Evolutionary conservation across 345 rosid genomes (phyloP).

Genomic region (Salix arbutifolia): DNA sequence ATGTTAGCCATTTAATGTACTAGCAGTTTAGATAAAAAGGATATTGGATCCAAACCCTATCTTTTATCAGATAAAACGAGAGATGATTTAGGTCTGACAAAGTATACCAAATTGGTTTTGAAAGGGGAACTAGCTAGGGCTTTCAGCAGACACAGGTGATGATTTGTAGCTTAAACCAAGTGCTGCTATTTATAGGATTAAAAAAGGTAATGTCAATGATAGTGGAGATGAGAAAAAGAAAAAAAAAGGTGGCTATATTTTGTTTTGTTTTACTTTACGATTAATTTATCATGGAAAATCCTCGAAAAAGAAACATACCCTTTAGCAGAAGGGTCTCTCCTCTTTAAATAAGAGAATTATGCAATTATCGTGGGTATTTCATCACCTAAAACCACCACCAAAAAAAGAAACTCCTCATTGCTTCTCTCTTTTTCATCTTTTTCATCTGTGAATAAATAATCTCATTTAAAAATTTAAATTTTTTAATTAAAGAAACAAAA

Average conservation of each 20-base stretch:
- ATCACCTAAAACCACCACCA: background rate
- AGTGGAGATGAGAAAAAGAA: constrained; percentile 1
- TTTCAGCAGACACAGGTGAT: background rate
- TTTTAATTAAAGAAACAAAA: too few relatives aligned
- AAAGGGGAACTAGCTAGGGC: background rate
- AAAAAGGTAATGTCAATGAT: background rate
- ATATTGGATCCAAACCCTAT: background rate
- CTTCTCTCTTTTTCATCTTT: background rate
- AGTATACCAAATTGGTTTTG: background rate
- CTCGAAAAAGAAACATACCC: background rate
- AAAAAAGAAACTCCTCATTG: background rate
- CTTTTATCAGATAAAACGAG: background rate
- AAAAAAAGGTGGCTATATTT: constrained; percentile 18
- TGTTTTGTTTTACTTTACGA: constrained; percentile 2
- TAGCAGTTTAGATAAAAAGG: background rate
- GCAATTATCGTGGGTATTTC: background rate
- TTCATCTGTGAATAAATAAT: too few relatives aligned
- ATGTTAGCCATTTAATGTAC: constrained; percentile 9
- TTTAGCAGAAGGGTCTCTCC: background rate
- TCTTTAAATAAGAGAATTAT: background rate
- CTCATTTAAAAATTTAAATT: too few relatives aligned
- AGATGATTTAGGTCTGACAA: background rate
- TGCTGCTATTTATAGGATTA: constrained; percentile 17
- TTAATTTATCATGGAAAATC: background rate
- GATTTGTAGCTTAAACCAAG: background rate